These are phyloP conservation scores for Tricholoma hemisulphureum DNA, from an alignment of 768 basidiomycete species.

Conservation along the genomic window DNA sequence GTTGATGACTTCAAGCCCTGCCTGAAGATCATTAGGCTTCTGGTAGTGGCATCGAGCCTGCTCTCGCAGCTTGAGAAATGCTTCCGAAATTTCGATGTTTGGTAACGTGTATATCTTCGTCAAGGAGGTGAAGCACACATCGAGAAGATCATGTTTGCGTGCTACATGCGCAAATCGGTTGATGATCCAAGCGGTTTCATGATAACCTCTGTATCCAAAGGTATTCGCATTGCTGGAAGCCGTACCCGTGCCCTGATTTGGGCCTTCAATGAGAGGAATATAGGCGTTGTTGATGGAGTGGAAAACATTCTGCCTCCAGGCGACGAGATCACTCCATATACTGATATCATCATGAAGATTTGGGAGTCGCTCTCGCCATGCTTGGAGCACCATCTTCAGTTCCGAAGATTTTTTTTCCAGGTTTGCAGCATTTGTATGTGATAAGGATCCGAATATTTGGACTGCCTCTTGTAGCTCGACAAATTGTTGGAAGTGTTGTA, in stretches of 20 bases:
- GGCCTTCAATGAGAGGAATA: conserved; percentile 77
- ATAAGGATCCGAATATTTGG: conserved; percentile 88
- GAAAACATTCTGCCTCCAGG: conserved; percentile 99
- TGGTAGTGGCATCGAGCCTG: conserved; percentile 99
- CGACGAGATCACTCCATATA: conserved; percentile 98
- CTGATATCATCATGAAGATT: conserved; percentile 97
- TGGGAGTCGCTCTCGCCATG: conserved; percentile 95
- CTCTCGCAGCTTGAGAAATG: conserved; percentile 97
- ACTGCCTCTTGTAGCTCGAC: conserved; percentile 96
- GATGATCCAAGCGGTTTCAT: conserved; percentile 99
- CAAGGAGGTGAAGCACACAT: conserved; percentile 92
- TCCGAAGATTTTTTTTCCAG: conserved; percentile 94
- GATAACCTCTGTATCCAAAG: conserved; percentile 92
- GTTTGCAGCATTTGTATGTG: conserved; percentile 82
- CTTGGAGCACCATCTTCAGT: conserved; percentile 92
- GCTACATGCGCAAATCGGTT: conserved; percentile 99
- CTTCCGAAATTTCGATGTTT: conserved; percentile 99
- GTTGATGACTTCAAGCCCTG: conserved; percentile 97
- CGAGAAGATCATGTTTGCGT: conserved; percentile 91
- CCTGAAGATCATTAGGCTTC: conserved; percentile 87
- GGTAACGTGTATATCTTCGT: conserved; percentile 98
- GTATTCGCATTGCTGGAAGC: conserved; percentile 66
- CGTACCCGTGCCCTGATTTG: conserved; percentile 49
- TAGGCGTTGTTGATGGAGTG: conserved; percentile 95
- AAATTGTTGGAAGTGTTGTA: conserved; percentile 99